Conservation (phyloP, 257 asterid genomes). For the Salvia hispanica region DNA sequence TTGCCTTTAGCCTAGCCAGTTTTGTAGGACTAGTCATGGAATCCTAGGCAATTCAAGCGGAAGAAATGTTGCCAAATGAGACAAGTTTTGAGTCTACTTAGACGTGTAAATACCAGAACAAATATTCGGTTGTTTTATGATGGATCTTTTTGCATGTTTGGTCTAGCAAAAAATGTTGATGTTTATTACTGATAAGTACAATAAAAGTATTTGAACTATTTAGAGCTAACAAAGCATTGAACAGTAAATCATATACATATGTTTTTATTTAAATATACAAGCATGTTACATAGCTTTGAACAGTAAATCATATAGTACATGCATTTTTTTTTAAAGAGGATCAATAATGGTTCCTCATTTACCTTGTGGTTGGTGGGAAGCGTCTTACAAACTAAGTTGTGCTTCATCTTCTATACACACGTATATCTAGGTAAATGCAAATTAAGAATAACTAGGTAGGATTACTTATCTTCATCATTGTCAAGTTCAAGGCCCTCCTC, state of each 20-base stretch:
- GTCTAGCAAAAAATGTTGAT: not conserved
- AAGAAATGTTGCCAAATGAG: not conserved
- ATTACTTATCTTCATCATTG: constrained; percentile 56
- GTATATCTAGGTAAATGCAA: constrained; percentile 6
- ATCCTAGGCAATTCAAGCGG: constrained; percentile 12
- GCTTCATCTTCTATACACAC: not conserved
- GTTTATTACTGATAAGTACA: too few species aligned
- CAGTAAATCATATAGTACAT: not conserved
- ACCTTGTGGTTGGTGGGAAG: too few species aligned
- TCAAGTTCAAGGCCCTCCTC: constrained; percentile 97
- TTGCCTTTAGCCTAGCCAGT: not conserved
- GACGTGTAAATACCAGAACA: constrained; percentile 32
- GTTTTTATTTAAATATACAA: constrained; percentile 9
- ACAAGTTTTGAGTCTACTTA: not conserved
- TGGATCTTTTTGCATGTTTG: not conserved
- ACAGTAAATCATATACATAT: constrained; percentile 7
- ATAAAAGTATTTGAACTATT: too few species aligned
- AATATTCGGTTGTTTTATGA: constrained; percentile 22
- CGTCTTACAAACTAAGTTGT: too few species aligned
- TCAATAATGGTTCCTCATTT: too few species aligned
- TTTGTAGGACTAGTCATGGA: constrained; percentile 22
- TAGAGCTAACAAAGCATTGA: not conserved
- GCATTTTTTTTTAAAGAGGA: too few species aligned
- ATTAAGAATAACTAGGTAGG: constrained; percentile 7
- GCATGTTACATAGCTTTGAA: constrained; percentile 4